Evolutionary conservation across 176 grass and related monocot genomes (phyloP).

Genomic region (Triticum monococcum): DNA sequence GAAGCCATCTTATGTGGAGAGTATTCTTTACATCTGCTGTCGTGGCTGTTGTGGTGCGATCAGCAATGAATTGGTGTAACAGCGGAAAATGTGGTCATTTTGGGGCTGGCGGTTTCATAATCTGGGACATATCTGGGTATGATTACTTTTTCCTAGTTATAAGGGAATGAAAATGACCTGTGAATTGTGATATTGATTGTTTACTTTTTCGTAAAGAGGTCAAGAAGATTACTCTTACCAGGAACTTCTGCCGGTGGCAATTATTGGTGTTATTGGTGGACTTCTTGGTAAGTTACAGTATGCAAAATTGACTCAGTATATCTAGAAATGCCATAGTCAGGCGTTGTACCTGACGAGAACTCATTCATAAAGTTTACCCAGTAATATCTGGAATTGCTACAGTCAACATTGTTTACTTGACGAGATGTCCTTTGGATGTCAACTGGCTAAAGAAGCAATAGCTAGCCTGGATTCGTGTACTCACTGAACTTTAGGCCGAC

Average conservation of each 20-base stretch:
- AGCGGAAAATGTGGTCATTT: slow-evolving; percentile 99
- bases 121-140: slow-evolving; percentile 99
- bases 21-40: slow-evolving; percentile 99
- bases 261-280: slow-evolving; percentile 98
- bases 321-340: slow-evolving; percentile 19
- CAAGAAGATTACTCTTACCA: slow-evolving; percentile 99
- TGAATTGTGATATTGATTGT: slow-evolving; percentile 49
- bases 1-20: slow-evolving; percentile 99
- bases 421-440: not conserved
- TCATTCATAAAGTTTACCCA: not conserved
- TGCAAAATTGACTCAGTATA: slow-evolving; percentile 20
- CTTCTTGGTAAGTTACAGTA: slow-evolving; percentile 65
- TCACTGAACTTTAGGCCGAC: not conserved
- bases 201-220: slow-evolving; percentile 62
- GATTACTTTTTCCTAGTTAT: slow-evolving; percentile 1
- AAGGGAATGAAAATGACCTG: slow-evolving; percentile 5
- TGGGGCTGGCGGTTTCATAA: slow-evolving; percentile 97
- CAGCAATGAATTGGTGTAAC: slow-evolving; percentile 94
- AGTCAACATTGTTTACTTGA: not conserved
- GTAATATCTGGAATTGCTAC: not conserved
- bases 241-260: slow-evolving; percentile 91
- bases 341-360: slow-evolving; percentile 3
- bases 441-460: not conserved
- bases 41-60: slow-evolving; percentile 89
- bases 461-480: not conserved